Base-by-base conservation (phyloP, 2,329 filamentous ascomycete genomes). In the Arthrobotrys sphaeroides region DNA sequence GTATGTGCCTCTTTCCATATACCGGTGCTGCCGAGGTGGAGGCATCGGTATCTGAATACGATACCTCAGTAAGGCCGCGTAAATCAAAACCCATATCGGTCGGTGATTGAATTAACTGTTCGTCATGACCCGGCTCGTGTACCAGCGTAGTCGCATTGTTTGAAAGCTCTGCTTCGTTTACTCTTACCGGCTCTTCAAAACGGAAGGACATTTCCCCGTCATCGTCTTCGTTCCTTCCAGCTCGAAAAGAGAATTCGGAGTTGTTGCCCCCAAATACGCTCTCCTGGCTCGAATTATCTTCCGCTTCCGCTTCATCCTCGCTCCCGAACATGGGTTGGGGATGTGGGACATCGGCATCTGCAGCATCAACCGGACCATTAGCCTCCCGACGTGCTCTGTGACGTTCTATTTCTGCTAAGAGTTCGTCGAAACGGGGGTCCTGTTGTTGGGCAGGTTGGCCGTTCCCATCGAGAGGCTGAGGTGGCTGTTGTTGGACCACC, bases 401-500 rank as follows among this genome's bases (percentile, higher is more conserved):
- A 24, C 72, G 72, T 24, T 70, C 72, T 33, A 76, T 60, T 26
- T 69, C 72, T 12, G 72, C 72, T 26, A 76, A 31, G 24, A 76
- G 36, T 36, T 76, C 72, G 42, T 76, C 72, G 12, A 76, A 64
- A 33, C 72, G 57, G 20, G 72, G 64, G 22, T 76, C 72, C 16
- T 69, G 64, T 40, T 76, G 72, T 26, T 70, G 70, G 6, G 73
- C 43, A 13, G 77, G 74, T 43, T 72, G 74, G 31, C 60, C 78
- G 38, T 79, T 78, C 10, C 77, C 78, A 49, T 75, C 68, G 16
- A 80, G 62, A 51, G 82, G 84, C 75, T 95, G 90, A 78, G 94
- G 90, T 3, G 94, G 95, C 81, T 99, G 95, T 82, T 99, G 95
- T 82, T 99, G 95, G 7, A 99, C 93, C 59, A 99, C 95, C 87